Conservation (phyloP, 148 eudicot species). For the Fallopia convolvulus region DNA sequence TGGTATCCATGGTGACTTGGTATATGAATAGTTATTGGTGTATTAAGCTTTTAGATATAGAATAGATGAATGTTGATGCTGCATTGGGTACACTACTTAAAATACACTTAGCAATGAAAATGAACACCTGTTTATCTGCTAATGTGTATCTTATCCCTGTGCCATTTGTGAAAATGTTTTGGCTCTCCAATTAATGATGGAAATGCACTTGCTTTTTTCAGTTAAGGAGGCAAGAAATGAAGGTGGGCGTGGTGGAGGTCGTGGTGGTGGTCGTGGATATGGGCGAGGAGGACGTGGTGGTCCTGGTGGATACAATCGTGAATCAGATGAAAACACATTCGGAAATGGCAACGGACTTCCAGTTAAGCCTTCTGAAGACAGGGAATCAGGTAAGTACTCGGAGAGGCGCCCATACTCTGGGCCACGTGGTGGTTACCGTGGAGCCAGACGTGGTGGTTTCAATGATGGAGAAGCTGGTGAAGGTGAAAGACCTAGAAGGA, state of each 20-base stretch:
- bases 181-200: background rate
- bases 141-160: background rate
- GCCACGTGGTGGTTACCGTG: constrained; percentile 50
- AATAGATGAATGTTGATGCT: background rate
- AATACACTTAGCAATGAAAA: background rate
- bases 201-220: constrained; percentile 9
- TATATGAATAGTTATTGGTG: background rate
- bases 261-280: constrained; percentile 42
- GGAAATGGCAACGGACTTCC: constrained; percentile 37
- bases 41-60: background rate
- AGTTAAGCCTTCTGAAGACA: constrained; percentile 29
- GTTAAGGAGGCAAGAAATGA: constrained; percentile 64
- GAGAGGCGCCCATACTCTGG: constrained; percentile 44
- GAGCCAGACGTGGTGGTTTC: constrained; percentile 68
- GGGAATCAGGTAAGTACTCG: constrained; percentile 37
- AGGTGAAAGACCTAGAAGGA: constrained; percentile 67
- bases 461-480: constrained; percentile 54
- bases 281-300: constrained; percentile 52
- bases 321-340: constrained; percentile 25
- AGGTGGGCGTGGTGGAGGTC: constrained; percentile 38
- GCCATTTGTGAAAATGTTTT: background rate
- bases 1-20: background rate
- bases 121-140: background rate
- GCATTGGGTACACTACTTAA: background rate
- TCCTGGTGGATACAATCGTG: constrained; percentile 32